Evolutionary conservation across 169 alveolate genomes (phyloP), one percentile per base, ranked within the genome.

Genomic region (Cryptosporidium sp.): DNA sequence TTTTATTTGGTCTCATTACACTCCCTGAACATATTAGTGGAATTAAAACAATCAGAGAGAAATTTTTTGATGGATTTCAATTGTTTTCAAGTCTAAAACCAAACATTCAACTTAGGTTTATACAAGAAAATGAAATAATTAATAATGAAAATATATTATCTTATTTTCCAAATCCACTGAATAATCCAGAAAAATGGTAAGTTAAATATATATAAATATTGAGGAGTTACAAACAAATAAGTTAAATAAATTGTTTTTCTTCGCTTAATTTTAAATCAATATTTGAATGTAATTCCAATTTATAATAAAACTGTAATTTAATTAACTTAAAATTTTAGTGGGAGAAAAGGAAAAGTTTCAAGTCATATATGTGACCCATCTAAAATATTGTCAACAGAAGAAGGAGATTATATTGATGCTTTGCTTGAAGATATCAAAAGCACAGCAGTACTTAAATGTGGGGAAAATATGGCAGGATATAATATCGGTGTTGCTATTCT

Each of bases 121-220:
- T 60, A 26, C 60, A 73, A 58, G 70, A 73, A 9, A 73, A 60
- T 18, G 86, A 73, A 10, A n/a, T 60, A 33, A 53, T 60, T 53
- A 56, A 60, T 52, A 60, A 37, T 42, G 86, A 73, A n/a, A 73
- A 73, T 73, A 12, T 73, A 37, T 21, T 73, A n/a, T 73, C 86
- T 33, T 53, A 60, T 73, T 73, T 73, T 37, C 86, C 86, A 9
- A 73, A 37, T 52, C 86, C 86, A 73, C 9, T 73, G 16, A 35
- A 73, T 10, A 73, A 73, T 21, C 86, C 86, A 12, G 86, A 73
- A 31, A 73, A 73, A 56, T 73, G 86, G 86, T 73, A 73, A 73
- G 86, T 73, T 29, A 16, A 37, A 37, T 3, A n/a, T 16, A 21
- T 23, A 56, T 1, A 56, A 8, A 26, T 26, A 26, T n/a, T 10